Evolutionary conservation across 345 rosid genomes (phyloP).

Genomic region (Fremontodendron californicum): DNA sequence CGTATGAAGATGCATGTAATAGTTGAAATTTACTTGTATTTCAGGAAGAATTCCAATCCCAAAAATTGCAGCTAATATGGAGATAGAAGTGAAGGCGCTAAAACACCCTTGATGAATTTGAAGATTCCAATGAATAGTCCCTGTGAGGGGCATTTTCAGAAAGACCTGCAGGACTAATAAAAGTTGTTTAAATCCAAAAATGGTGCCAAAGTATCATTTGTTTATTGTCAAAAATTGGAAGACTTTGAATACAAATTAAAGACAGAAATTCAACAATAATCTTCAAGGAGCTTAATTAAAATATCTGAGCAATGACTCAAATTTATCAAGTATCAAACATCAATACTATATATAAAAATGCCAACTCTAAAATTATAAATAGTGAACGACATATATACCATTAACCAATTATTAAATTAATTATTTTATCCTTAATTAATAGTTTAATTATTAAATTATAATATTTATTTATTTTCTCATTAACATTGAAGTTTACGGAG

Average conservation of each 20-base stretch:
- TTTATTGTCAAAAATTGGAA: neutral
- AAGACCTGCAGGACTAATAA: conserved; percentile 35
- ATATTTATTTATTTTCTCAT: too few relatives aligned
- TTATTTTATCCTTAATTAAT: too few relatives aligned
- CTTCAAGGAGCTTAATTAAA: neutral
- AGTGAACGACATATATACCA: too few relatives aligned
- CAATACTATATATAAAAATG: too few relatives aligned
- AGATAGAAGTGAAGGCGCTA: conserved; percentile 87
- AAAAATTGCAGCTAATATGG: conserved; percentile 82
- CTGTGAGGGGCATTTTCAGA: conserved; percentile 63
- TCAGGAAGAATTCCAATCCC: conserved; percentile 99
- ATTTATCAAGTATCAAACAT: too few relatives aligned
- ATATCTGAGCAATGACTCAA: too few relatives aligned
- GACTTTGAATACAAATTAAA: neutral
- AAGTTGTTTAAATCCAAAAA: neutral
- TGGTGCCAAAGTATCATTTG: neutral
- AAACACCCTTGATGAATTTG: conserved; percentile 53
- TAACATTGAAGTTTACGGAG: too few relatives aligned
- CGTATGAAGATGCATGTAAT: neutral
- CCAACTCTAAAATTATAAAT: too few relatives aligned
- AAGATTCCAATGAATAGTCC: conserved; percentile 59
- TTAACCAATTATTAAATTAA: too few relatives aligned
- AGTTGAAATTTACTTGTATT: conserved; percentile 55
- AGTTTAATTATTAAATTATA: too few relatives aligned
- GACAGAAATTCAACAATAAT: neutral